phyloP scores from a whole-genome alignment of 208 protist species.

The Wallacemonas sp. region DNA sequence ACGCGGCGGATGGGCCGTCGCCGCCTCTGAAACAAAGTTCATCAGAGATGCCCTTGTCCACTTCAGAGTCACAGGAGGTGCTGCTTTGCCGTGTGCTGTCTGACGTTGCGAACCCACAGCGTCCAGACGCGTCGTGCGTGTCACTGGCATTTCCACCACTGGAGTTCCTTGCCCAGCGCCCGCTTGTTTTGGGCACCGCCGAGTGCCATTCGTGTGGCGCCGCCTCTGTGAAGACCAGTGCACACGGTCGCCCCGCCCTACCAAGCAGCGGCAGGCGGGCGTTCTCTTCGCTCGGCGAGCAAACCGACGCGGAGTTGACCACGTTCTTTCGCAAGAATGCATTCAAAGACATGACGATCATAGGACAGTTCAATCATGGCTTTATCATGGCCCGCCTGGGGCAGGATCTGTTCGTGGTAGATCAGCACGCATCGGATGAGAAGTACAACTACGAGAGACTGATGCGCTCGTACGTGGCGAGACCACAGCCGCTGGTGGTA shows the following conservation, averaged over 20 bases:
- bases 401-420: conserved; percentile 92
- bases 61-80: not conserved
- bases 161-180: not conserved
- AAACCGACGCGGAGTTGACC: conserved; percentile 63
- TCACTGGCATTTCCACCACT: not conserved
- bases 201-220: not conserved
- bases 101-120: conserved; percentile 1
- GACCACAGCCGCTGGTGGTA: conserved; percentile 83
- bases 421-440: conserved; percentile 95
- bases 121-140: not conserved
- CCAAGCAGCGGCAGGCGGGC: conserved; percentile 6
- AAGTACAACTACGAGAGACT: conserved; percentile 94
- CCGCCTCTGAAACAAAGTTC: not conserved
- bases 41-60: no score
- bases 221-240: no score
- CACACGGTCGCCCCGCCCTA: no score
- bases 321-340: conserved; percentile 73
- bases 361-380: conserved; percentile 95
- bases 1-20: not conserved
- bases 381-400: conserved; percentile 88
- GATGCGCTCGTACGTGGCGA: conserved; percentile 52
- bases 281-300: conserved; percentile 46
- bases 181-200: not conserved
- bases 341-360: conserved; percentile 87
- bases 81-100: conserved; percentile 1